Percentiles rank a stretch among this genome's conserved stretches.
phyloP scores from a whole-genome alignment of 2,329 filamentous ascomycete genomes.

The Cladosporium sp. region DNA sequence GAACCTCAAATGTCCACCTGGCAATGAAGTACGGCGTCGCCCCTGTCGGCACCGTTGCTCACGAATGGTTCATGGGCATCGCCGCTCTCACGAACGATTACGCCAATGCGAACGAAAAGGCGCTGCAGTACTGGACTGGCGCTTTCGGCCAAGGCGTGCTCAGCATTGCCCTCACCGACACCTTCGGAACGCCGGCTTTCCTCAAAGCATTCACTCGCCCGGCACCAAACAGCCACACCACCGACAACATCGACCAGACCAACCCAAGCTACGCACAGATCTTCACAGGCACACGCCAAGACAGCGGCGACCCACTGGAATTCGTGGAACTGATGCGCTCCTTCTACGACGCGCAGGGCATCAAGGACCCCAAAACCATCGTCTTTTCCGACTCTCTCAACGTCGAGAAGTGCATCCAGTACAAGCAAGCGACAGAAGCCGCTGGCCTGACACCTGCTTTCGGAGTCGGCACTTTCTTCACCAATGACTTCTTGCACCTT shows the following conservation, averaged over 20 bases:
- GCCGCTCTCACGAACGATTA: conserved; percentile 90
- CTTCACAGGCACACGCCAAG: conserved; percentile 83
- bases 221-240: conserved; percentile 40
- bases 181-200: conserved; percentile 90
- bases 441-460: conserved; percentile 84
- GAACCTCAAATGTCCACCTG: conserved; percentile 95
- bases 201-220: conserved; percentile 77
- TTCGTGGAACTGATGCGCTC: conserved; percentile 77
- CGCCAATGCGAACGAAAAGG: conserved; percentile 76
- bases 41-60: conserved; percentile 86
- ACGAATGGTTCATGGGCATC: conserved; percentile 99
- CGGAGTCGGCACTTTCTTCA: conserved; percentile 92
- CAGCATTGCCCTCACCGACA: conserved; percentile 90
- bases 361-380: conserved; percentile 79
- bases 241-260: conserved; percentile 18
- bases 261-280: conserved; percentile 71
- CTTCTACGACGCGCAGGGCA: conserved; percentile 75
- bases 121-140: conserved; percentile 82
- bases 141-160: conserved; percentile 77
- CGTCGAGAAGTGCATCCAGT: conserved; percentile 85
- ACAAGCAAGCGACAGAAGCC: conserved; percentile 79
- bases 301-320: conserved; percentile 80
- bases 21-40: conserved; percentile 87
- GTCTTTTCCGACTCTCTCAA: conserved; percentile 96
- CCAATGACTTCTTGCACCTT: conserved; percentile 79